Percentiles rank a stretch among this genome's conserved stretches.
Evolutionary conservation across 2,329 filamentous ascomycete species (phyloP).

Genomic region (Microsporum canis): DNA sequence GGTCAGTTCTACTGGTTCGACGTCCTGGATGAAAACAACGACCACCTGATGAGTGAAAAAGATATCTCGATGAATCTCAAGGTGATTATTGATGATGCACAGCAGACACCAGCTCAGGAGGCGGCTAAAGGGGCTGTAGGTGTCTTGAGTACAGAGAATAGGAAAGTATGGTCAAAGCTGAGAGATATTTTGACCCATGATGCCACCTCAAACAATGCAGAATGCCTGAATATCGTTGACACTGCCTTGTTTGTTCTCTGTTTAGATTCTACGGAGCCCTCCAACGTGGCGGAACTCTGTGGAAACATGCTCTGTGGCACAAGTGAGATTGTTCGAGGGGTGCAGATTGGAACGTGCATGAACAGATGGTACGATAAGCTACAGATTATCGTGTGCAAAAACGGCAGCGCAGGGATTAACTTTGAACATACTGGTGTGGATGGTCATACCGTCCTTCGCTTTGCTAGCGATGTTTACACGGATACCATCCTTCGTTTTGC

Average conservation of each 20-base stretch:
- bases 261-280: constrained; percentile 81
- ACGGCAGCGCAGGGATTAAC: constrained; percentile 96
- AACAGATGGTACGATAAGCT: constrained; percentile 99
- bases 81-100: constrained; percentile 82
- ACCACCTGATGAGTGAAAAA: constrained; percentile 93
- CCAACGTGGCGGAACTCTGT: constrained; percentile 71
- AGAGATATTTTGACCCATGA: constrained; percentile 79
- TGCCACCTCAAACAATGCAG: constrained; percentile 82
- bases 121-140: constrained; percentile 91
- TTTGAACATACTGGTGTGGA: constrained; percentile 98
- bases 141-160: constrained; percentile 89
- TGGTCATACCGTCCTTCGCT: constrained; percentile 89
- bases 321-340: constrained; percentile 78
- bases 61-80: constrained; percentile 85
- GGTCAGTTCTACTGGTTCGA: constrained; percentile 99
- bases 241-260: constrained; percentile 87
- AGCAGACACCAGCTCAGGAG: constrained; percentile 79
- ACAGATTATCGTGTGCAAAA: constrained; percentile 98
- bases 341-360: constrained; percentile 94
- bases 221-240: constrained; percentile 91
- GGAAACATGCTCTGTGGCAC: constrained; percentile 98
- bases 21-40: constrained; percentile 84
- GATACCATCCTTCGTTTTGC: constrained; percentile 96
- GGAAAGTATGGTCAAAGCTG: constrained; percentile 88
- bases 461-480: constrained; percentile 92